Base-by-base conservation (phyloP, 1,284 basidiomycete genomes). In the Ustilago vetiveriae region DNA sequence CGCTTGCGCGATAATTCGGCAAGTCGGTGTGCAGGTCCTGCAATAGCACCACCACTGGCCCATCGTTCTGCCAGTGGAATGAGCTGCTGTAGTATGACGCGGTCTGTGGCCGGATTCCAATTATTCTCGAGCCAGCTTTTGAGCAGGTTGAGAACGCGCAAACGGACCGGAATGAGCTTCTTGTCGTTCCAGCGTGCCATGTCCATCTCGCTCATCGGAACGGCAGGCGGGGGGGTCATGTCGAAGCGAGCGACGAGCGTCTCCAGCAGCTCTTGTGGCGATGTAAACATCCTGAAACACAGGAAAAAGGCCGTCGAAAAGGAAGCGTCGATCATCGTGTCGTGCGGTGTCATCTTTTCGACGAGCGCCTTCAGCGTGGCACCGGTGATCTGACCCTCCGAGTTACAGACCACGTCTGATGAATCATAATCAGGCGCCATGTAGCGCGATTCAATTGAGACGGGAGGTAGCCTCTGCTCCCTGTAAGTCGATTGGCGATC, bases 291-390 rank as follows among this genome's bases (percentile, higher is more conserved):
- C n/a, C 95, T 88, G 86, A 98, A 98, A 1, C 94, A 96, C 78
- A 94, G 85, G 86, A 94, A 95, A 85, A 98, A 98, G 16, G 94
- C 90, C 1, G 89, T 88, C 22, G 89, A 87, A 79, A 97, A 94
- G 0, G 88, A 88, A 16, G 89, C 85, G 74, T 98, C 94, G 56
- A 84, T 83, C 44, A 92, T 87, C 43, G 89, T 89, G 76, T 94
- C 92, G 78, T 95, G 92, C 3, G 94, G 92, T n/a, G 94, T 95
- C 89, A 98, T 90, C 84, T 92, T 92, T 83, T 95, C 94, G 9
- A 98, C 89, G 37, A 98, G 85, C 2, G 90, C 94, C 14, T 87
- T 86, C 53, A 98, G 84, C 2, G 93, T 94, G 1, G 93, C 96
- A 23, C 94, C 94, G 8, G 94, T 90, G 19, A 98, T 87, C 60